Base-by-base conservation (phyloP, 2,329 filamentous ascomycete species). In the Ophiostoma angusticollis region DNA sequence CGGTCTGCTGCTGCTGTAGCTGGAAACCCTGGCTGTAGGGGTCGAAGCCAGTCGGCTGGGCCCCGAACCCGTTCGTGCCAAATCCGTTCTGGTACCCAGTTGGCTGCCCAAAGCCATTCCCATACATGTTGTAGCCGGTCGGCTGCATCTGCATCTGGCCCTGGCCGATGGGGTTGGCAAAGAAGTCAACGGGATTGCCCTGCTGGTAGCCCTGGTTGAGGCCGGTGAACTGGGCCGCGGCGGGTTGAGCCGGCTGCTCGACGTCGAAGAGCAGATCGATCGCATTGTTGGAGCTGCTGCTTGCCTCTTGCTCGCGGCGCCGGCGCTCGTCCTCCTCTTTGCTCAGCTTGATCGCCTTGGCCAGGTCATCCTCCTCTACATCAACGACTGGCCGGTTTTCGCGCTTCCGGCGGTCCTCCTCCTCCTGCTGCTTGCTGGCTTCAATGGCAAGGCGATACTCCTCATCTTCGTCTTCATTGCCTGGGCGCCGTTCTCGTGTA, bases 141-240 rank as follows among this genome's bases (percentile, higher is more conserved):
- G 76, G 80, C 57, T 94, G 86, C 31, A 74, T 71, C 56, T 87
- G 78, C 49, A 80, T 70, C 56, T 87, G 80, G 50, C 64, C 75
- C 52, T 77, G 78, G 42, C 89, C 84, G 52, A 96, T 80, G 11
- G 87, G 85, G 58, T 98, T 98, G 43, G 89, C 91, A 52, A 93
- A 91, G 76, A 93, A 96, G 61, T 98, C 91, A 14, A 98, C 91
- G 11, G 85, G 84, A 41, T 82, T 82, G 56, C 94, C 89, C 62
- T 98, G 91, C 64, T 96, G 87, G 54, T 98, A 98, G 33, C 89
- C 89, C 62, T 94, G 87, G 60, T 95, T 96, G 65, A 85, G 86
- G 25, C 86, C 89, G 12, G 87, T 96, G 29, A 74, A 76, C 60
- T 87, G 80, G 22, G 49, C 54, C 4, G 67, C 58, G 1, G 41